Conservation (phyloP, 345 rosid genomes). For the Syzygium grande region DNA sequence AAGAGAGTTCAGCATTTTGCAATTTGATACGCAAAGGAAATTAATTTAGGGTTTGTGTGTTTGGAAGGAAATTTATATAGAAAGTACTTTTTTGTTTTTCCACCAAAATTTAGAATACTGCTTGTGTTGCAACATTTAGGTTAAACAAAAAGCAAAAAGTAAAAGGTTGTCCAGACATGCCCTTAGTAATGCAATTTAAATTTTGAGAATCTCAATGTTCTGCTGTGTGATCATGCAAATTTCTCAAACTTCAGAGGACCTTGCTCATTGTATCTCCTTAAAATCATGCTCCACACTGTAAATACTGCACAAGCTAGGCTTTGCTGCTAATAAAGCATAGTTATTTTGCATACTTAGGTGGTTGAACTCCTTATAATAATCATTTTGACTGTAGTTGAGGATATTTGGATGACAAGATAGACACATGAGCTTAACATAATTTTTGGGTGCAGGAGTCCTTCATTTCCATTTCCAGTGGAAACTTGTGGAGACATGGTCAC, state of each 20-base stretch:
- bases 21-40: not conserved
- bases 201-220: not conserved
- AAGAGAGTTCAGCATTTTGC: not conserved
- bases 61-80: not conserved
- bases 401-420: not conserved
- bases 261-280: not conserved
- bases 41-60: not conserved
- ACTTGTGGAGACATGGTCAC: not conserved
- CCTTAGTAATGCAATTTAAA: not conserved
- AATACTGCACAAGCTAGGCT: not conserved
- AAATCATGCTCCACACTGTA: not conserved
- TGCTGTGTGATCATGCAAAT: not conserved
- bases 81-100: not conserved
- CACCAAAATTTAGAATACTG: not conserved
- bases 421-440: not conserved
- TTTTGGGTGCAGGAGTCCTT: conserved; percentile 2
- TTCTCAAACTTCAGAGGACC: not conserved
- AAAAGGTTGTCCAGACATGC: not conserved
- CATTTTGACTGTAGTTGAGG: not conserved
- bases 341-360: not conserved
- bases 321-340: not conserved
- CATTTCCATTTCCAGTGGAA: not conserved
- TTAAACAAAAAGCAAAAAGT: not conserved
- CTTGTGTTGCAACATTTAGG: not conserved
- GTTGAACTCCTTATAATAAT: not conserved